Evolutionary conservation across 306 rosid genomes (phyloP).

Genomic region (Quercus glauca): DNA sequence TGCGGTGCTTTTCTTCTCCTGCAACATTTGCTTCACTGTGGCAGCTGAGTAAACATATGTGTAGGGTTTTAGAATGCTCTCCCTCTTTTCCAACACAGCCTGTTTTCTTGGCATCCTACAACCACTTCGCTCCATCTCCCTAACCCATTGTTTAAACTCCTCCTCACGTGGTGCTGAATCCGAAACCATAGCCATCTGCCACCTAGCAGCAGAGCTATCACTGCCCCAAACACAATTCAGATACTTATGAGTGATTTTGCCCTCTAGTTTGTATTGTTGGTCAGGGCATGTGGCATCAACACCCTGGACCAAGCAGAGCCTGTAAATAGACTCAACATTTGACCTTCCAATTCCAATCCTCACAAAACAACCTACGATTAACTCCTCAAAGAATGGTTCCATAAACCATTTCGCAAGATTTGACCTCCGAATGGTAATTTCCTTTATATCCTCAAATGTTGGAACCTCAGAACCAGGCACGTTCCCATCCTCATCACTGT

Average conservation of each 20-base stretch:
- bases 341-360: slow-evolving; percentile 95
- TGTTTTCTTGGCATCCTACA: no score
- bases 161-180: no score
- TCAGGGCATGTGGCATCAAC: slow-evolving; percentile 83
- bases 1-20: slow-evolving; percentile 79
- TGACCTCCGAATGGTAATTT: slow-evolving; percentile 75
- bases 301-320: slow-evolving; percentile 86
- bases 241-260: slow-evolving; percentile 73
- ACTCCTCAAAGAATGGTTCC: slow-evolving; percentile 97
- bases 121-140: no score
- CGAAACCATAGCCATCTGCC: no score
- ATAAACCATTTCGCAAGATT: slow-evolving; percentile 85
- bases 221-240: no score
- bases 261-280: slow-evolving; percentile 71
- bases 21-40: slow-evolving; percentile 86
- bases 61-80: no score
- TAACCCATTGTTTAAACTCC: no score
- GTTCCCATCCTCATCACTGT: slow-evolving; percentile 74
- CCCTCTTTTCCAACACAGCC: no score
- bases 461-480: slow-evolving; percentile 52
- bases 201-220: no score
- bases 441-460: slow-evolving; percentile 72
- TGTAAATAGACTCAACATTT: slow-evolving; percentile 65
- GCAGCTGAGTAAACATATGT: slow-evolving; percentile 82
- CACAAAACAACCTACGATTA: slow-evolving; percentile 92